Base-by-base conservation (phyloP, 495 filamentous ascomycete species). In the Elasticomyces elasticus region DNA sequence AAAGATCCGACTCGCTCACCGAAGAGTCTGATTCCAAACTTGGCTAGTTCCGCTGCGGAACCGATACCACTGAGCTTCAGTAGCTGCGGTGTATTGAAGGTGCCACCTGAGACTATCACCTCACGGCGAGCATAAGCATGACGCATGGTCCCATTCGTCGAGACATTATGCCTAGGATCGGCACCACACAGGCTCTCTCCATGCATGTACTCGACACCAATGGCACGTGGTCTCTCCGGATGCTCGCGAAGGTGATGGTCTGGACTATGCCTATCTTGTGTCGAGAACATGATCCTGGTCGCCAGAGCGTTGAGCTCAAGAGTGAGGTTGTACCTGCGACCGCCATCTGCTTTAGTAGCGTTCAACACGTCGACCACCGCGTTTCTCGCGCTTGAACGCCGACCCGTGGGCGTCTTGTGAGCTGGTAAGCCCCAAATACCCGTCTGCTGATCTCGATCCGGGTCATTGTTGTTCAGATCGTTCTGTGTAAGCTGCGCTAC, bases 121-220 rank as follows among this genome's bases (percentile, higher is more conserved):
- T 61, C 58, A 28, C 47, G 51, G 11, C 41, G 41, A 20, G 19
- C 41, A 22, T 11, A 44, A 9, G 41, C 41, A 11, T 44, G 11
- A 20, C 76, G 74, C 0, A 70, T 65, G 0, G 54, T 69, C 46
- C 77, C 78, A 7, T 54, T 54, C 1, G 54, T 53, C n/a, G 66
- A 55, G 1, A 49, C 25, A 22, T 12, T 49, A 6, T 67, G 51
- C 51, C 61, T 64, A 9, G 78, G 79, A 42, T 76, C 76, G 5
- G 83, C 81, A 28, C 74, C 67, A 69, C 84, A 86, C 7, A 86
- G 69, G 49, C 71, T 64, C 24, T 75, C 56, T 22, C 82, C 82
- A 43, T 76, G 71, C 2, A 86, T 73, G 62, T 78, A 86, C 41
- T 81, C 75, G 33, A 87, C 74, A 31, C 82, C 83, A 0, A 69